Conservation (phyloP, 148 eudicot genomes). For the Nyssa sinensis region DNA sequence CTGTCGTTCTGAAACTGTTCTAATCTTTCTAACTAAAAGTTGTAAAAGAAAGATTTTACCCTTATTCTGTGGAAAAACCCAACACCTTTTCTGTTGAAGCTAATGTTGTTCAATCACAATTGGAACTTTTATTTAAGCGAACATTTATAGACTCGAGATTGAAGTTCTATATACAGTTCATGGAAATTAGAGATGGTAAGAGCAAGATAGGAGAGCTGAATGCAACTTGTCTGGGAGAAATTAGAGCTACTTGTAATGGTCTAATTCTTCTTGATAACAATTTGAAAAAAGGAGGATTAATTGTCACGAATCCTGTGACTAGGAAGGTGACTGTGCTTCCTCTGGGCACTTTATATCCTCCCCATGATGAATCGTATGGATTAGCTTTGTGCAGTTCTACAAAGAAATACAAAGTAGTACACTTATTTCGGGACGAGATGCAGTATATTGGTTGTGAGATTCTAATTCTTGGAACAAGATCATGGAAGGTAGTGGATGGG, state of each 20-base stretch:
- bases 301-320: conserved; percentile 51
- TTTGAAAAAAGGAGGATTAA: conserved; percentile 27
- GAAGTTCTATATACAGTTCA: conserved; percentile 25
- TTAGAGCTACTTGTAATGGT: conserved; percentile 48
- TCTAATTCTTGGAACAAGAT: conserved; percentile 24
- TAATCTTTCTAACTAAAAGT: conserved; percentile 26
- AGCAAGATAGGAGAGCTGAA: conserved; percentile 29
- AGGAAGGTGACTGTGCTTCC: conserved; percentile 38
- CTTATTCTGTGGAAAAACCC: background rate
- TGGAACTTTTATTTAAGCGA: conserved; percentile 1
- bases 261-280: conserved; percentile 35
- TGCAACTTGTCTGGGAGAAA: conserved; percentile 34
- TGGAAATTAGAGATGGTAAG: conserved; percentile 40
- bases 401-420: conserved; percentile 37
- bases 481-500: conserved; percentile 48
- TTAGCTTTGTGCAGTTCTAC: conserved; percentile 25
- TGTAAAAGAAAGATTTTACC: background rate
- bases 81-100: conserved; percentile 34
- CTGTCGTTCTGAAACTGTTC: conserved; percentile 29
- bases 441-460: conserved; percentile 39
- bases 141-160: background rate
- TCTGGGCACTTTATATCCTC: conserved; percentile 36
- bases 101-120: conserved; percentile 13
- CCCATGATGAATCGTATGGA: conserved; percentile 35
- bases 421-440: conserved; percentile 43